Base-by-base conservation (phyloP, 1,284 basidiomycete genomes). In the Cryptococcus depauperatus region DNA sequence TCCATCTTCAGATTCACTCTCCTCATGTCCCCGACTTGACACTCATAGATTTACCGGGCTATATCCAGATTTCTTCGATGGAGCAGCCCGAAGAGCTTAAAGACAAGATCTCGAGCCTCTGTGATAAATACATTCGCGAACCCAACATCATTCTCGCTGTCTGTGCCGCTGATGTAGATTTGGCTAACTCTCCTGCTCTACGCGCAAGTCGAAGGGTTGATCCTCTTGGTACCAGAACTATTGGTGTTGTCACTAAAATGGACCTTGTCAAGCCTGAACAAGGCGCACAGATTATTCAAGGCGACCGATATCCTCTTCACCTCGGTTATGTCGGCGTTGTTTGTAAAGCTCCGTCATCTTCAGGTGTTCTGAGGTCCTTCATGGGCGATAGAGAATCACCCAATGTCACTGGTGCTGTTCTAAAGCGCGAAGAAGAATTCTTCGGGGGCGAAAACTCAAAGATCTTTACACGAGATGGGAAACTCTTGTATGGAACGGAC, bases 181-280 rank as follows among this genome's bases (percentile, higher is more conserved):
- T 99, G 7, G 93, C 93, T 49, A 99, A 99, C 71, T 96, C 90
- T 1, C 93, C 95, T 3, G 93, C 95, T 0, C 73, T 99, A 37
- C 77, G 91, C 29, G 91, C 95, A 0, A 92, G 87, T 64, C 77
- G 91, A 37, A 85, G 87, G 53, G 88, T 98, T 3, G 93, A 99
- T 65, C 93, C 93, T 2, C 74, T 97, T 5, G 93, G 95, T 6
- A 75, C 91, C 48, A 81, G 93, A 25, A 98, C 95, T 0, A 93
- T 99, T 57, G 93, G 95, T 26, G 95, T 99, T 5, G 79, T 99
- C 37, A 99, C 95, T 35, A 99, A 99, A 78, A 95, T 99, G 91
- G 93, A 99, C 64, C 76, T 99, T 18, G 89, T 99, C 13, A 76
- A 83, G 25, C 80, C 92, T 0, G 83, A 87, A 47, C 77, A 83